Evolutionary conservation across 768 basidiomycete genomes (phyloP), one percentile per base, ranked within the genome.

Genomic region (Leccinum sublutescens): DNA sequence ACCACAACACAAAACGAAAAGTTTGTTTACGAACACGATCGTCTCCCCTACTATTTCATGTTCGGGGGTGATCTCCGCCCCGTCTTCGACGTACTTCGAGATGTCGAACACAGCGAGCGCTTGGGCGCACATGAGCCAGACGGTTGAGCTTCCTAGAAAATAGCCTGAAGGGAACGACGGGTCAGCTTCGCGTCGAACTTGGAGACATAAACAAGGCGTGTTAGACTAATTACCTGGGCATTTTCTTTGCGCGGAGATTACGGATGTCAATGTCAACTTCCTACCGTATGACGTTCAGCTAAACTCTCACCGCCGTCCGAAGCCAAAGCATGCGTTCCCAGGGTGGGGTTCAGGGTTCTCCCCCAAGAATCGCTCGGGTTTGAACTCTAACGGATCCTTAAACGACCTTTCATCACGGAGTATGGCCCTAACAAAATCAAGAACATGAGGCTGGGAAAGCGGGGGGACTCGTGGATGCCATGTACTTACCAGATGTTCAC

Each of bases 71-170:
- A 82, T 69, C 25, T 77, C 77, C 1, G 73, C 63, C 0, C 79
- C 80, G 17, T 78, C 73, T 56, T 76, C 76, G 1, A 78, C 61
- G 0, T 65, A 69, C 40, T 78, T 80, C 12, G 69, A 69, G 25
- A 83, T 75, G 29, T 80, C 66, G 52, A 83, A 80, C 14, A 72
- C 75, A 1, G 80, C 77, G 23, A 83, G 76, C 6, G 77, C 73
- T 57, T 66, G 74, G 0, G 71, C 72, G 4, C 62, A 60, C 49
- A 55, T 36, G 29, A 68, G 54, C 68, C 68, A 76, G 33, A 74
- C 29, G 8, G 66, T 57, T 5, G 65, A 60, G 40, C 71, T 57
- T 4, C 65, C 68, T 11, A 76, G 64, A 53, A 67, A 68, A 23
- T 66, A 33, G 25, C 33, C 38, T 9, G 15, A 2, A 29, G 7